Percentiles rank a stretch among this genome's conserved stretches.
These are phyloP conservation scores for Acanthamoeba royreba DNA, from an alignment of 208 protist genomes.

Conservation along the genomic window DNA sequence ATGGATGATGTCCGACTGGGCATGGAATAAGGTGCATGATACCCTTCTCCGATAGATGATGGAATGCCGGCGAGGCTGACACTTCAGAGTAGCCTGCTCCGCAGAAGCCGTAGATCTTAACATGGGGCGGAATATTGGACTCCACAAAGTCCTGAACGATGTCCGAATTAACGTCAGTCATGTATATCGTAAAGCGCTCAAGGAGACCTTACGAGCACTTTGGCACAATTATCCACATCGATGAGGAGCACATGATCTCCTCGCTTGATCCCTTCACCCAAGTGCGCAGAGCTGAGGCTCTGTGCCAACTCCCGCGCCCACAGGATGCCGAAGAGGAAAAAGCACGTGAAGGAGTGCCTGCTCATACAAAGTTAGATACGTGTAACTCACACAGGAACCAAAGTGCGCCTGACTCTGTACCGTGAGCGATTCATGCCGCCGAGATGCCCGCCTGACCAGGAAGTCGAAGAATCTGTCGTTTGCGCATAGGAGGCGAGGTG, in stretches of 20 bases:
- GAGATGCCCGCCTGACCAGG: not conserved
- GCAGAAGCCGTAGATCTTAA: constrained; percentile 1
- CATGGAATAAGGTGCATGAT: constrained; percentile 24
- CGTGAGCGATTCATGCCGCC: not conserved
- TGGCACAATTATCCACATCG: constrained; percentile 25
- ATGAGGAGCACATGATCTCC: constrained; percentile 15
- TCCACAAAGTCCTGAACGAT: constrained; percentile 39
- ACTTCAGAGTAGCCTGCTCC: not conserved
- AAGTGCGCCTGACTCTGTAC: not conserved
- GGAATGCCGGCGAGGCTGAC: not conserved
- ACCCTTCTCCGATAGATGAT: not conserved
- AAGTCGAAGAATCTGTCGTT: too few relatives aligned
- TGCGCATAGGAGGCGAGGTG: not conserved
- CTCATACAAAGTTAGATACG: too few relatives aligned
- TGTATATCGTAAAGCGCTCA: too few relatives aligned
- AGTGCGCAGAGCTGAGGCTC: not conserved
- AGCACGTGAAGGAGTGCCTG: constrained; percentile 32
- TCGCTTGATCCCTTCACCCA: not conserved
- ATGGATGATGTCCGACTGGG: not conserved
- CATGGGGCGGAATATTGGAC: not conserved
- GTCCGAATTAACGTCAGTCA: too few relatives aligned
- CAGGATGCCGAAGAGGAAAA: constrained; percentile 9
- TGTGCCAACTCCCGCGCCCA: not conserved
- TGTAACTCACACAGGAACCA: too few relatives aligned
- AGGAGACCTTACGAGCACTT: constrained; percentile 3